Conservation (phyloP, 768 basidiomycete genomes). For the Dendrothele bispora region DNA sequence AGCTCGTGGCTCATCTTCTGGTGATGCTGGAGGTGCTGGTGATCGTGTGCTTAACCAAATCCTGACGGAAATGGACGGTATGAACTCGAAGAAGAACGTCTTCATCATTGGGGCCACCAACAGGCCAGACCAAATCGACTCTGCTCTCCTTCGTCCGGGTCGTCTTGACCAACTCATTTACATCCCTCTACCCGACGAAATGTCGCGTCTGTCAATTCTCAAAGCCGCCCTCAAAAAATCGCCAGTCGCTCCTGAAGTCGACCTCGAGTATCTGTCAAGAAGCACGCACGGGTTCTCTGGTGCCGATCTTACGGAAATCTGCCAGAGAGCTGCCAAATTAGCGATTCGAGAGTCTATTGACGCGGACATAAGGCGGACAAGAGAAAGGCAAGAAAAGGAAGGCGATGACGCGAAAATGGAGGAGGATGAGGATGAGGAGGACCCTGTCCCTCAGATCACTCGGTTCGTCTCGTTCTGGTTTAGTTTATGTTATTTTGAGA, state of each 20-base stretch:
- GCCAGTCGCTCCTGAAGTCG: slow-evolving; percentile 79
- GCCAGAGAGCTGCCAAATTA: slow-evolving; percentile 95
- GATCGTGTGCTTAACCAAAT: slow-evolving; percentile 98
- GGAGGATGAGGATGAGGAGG: slow-evolving; percentile 70
- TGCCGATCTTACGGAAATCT: slow-evolving; percentile 99
- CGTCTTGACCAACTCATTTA: slow-evolving; percentile 99
- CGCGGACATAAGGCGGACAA: slow-evolving; percentile 74
- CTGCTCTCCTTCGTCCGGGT: slow-evolving; percentile 92
- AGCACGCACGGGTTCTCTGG: slow-evolving; percentile 97
- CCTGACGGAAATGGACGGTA: slow-evolving; percentile 98
- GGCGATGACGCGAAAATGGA: slow-evolving; percentile 71
- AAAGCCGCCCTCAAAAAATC: slow-evolving; percentile 90
- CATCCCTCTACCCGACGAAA: slow-evolving; percentile 96
- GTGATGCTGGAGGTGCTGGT: slow-evolving; percentile 94
- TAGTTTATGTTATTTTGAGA: not conserved
- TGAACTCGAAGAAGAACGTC: slow-evolving; percentile 99
- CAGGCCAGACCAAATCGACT: slow-evolving; percentile 93
- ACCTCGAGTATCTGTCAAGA: slow-evolving; percentile 86
- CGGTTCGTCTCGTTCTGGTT: slow-evolving; percentile 38
- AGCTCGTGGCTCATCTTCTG: slow-evolving; percentile 81
- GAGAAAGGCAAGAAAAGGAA: slow-evolving; percentile 82
- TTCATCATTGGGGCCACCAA: slow-evolving; percentile 98
- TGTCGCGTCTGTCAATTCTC: slow-evolving; percentile 88
- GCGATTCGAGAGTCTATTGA: slow-evolving; percentile 97
- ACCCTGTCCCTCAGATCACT: slow-evolving; percentile 89